Conservation (phyloP, 2,329 filamentous ascomycete species). For the Colletotrichum chrysophilum region DNA sequence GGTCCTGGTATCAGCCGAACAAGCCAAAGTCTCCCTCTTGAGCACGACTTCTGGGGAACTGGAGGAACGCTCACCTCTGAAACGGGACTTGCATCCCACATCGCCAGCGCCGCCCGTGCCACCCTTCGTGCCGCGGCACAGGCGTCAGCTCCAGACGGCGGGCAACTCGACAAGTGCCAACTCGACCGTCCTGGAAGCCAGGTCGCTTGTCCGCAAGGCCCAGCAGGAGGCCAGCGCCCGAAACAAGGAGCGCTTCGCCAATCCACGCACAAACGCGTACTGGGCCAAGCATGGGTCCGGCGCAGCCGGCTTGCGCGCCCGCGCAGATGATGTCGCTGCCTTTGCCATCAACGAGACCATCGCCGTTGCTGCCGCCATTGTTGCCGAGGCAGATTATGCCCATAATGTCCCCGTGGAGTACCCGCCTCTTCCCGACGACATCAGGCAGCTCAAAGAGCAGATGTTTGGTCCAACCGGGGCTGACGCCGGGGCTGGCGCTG, state of each 20-base stretch:
- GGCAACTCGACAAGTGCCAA: neutral
- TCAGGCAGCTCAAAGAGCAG: neutral
- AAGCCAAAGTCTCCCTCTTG: neutral
- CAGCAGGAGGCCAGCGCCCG: neutral
- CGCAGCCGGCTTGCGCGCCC: neutral
- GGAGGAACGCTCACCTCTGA: neutral
- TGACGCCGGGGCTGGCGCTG: neutral
- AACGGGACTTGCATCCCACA: neutral
- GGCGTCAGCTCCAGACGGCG: neutral
- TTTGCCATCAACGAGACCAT: neutral
- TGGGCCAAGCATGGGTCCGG: neutral
- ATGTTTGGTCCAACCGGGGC: neutral
- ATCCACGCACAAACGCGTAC: conserved; percentile 2
- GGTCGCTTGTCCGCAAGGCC: neutral
- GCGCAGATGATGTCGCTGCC: neutral
- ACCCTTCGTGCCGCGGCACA: neutral
- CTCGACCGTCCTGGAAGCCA: neutral
- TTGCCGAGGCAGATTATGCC: neutral
- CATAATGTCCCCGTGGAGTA: neutral
- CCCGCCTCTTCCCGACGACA: neutral
- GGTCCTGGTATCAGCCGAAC: neutral
- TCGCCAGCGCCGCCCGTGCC: neutral
- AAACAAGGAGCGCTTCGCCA: conserved; percentile 2
- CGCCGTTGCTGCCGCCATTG: neutral
- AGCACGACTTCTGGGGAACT: neutral